Evolutionary conservation across 2,329 filamentous ascomycete genomes (phyloP), one percentile per base, ranked within the genome.

Genomic region (Chalara sp.): DNA sequence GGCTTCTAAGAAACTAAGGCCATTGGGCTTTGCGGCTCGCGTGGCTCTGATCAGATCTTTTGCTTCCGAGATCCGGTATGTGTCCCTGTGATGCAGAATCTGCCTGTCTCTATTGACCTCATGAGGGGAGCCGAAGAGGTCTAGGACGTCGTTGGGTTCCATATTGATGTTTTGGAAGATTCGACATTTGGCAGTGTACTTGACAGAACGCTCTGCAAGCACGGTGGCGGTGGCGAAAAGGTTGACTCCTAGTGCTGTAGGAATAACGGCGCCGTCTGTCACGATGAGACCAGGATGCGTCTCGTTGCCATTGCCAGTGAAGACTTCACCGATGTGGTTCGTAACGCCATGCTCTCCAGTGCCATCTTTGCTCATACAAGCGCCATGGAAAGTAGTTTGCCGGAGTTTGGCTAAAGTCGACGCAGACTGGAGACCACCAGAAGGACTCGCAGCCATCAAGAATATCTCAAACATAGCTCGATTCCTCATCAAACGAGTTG

Each of bases 211-310:
- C 65, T 87, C 84, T 0, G 84, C 82, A 21, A 88, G 72, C 3
- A 84, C 83, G 0, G 82, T 77, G 56, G 87, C 87, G 1, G 83
- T 87, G 1, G 83, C 84, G 47, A 85, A 76, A 0, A 83, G 83
- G 58, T 87, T 87, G 4, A 81, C 80, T 11, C 82, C 70, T 2
- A 87, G 69, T 1, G 83, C 76, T 6, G 76, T 75, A 0, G 84
- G 83, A 12, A 87, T 75, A 1, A 80, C 67, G 3, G 83, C 72
- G 6, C 70, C 82, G 60, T 87, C 84, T 0, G 77, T 78, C 32
- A 84, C 78, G 13, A 85, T 71, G 2, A 87, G 70, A 0, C 82
- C 83, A 0, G 69, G 46, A 58, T 87, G 70, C 0, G 74, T 74
- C 33, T 81, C 75, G 1, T 58, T 60, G 0, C 74, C 74, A 5